Base-by-base conservation (phyloP, 2,329 filamentous ascomycete species). In the Rachicladosporium sp. region DNA sequence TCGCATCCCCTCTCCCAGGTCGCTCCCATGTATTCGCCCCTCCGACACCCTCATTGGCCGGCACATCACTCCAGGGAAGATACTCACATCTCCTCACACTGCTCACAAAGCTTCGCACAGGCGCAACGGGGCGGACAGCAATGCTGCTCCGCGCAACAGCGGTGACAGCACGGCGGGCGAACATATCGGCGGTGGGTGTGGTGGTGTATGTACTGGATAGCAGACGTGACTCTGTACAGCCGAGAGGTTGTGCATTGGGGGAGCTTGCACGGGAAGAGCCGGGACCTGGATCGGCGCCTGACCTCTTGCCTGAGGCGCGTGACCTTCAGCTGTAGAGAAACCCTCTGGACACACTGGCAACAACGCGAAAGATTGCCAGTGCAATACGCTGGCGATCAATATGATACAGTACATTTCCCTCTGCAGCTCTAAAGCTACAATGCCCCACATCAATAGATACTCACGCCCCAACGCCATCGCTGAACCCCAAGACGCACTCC, bases 101-200 rank as follows among this genome's bases (percentile, higher is more conserved):
- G 49, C 60, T 62, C 46, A 66, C 60, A 54, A 71, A 70, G 43
- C 62, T 61, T 55, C 67, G 65, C 43, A 54, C 56, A 49, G 60
- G 57, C 43, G 60, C 45, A 46, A 62, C 43, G 10, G 52, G 52
- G 31, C 48, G 62, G 46, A 48, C 47, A 46, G 63, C 54, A 49
- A 63, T 60, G 41, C 58, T 58, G 51, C 65, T 66, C 58, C 65
- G 60, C 44, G 60, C 60, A 47, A 68, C 61, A 51, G 64, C 62
- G 43, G 69, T 57, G 44, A 63, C 66, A 46, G 67, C 68, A 57
- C 68, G 66, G 51, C 68, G 66, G 57, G 70, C 61, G 53, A 70
- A 59, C 57, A 59, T 58, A n/a, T 32, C 10, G 33, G 39, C 31
- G 50, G 44, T 48, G 43, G 45, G 10, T 34, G 44, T 43, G 43